A percentile compares a stretch with the other conserved stretches of the same genome.
phyloP scores from a whole-genome alignment of 192 early-diverging fungal species.

The Neocallimastix lanati region DNA sequence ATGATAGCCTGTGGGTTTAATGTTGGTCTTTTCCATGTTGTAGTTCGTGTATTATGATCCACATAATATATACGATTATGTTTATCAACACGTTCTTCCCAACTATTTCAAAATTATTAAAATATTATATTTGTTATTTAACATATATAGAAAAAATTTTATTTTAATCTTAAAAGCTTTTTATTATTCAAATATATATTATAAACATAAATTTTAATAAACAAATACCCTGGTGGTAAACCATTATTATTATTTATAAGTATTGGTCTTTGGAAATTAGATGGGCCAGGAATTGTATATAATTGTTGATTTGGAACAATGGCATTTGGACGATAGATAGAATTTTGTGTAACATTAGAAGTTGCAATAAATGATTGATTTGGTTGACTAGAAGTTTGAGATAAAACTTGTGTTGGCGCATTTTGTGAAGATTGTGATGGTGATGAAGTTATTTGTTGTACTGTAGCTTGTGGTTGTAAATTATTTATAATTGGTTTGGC shows the following conservation, averaged over 20 bases:
- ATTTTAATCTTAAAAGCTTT: too few species aligned
- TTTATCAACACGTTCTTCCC: slow-evolving; percentile 91
- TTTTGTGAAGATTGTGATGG: neutral
- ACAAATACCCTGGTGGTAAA: slow-evolving; percentile 18
- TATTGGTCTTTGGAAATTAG: slow-evolving; percentile 38
- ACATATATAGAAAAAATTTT: too few species aligned
- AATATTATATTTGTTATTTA: too few species aligned
- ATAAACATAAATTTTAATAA: neutral
- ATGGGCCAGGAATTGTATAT: slow-evolving; percentile 4
- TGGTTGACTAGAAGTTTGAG: neutral
- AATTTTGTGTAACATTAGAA: neutral
- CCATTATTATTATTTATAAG: slow-evolving; percentile 12
- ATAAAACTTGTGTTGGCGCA: too few species aligned
- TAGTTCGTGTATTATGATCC: slow-evolving; percentile 89
- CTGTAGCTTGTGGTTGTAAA: neutral
- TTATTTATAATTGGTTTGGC: slow-evolving; percentile 6
- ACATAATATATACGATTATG: slow-evolving; percentile 91
- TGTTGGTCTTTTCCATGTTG: slow-evolving; percentile 69
- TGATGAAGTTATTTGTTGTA: neutral
- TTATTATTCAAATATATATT: too few species aligned
- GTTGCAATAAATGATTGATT: neutral
- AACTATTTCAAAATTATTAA: slow-evolving; percentile 30
- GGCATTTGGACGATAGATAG: slow-evolving; percentile 3
- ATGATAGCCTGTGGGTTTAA: neutral
- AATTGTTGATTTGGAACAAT: slow-evolving; percentile 2